phyloP scores from a whole-genome alignment of 2,329 filamentous ascomycete species.

The Corniculantispora saksenae region DNA sequence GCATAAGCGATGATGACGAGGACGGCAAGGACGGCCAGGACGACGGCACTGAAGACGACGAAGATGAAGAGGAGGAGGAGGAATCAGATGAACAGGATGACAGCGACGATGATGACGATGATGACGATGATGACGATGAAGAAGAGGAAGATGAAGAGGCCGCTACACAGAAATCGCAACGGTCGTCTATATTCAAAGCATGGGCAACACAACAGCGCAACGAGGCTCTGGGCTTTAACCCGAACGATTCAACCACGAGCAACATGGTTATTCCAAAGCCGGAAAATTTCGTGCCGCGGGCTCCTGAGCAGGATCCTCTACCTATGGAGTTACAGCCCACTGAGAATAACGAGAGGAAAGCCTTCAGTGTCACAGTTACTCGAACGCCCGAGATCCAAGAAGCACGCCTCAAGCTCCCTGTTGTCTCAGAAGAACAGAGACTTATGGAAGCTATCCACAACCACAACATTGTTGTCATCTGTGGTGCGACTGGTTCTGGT shows the following conservation, averaged over 20 bases:
- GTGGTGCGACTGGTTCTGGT: conserved; percentile 92
- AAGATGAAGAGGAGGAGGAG: conserved; percentile 30
- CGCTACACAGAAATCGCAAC: conserved; percentile 33
- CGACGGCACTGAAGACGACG: conserved; percentile 28
- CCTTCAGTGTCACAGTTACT: conserved; percentile 71
- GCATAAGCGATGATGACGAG: conserved; percentile 56
- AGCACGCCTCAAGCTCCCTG: conserved; percentile 76
- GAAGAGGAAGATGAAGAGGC: conserved; percentile 34
- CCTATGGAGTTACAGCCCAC: conserved; percentile 66
- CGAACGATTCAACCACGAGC: conserved; percentile 44
- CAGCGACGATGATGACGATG: conserved; percentile 32
- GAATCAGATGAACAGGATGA: conserved; percentile 30
- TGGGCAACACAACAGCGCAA: conserved; percentile 91
- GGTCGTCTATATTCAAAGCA: conserved; percentile 76
- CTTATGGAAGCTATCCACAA: conserved; percentile 98
- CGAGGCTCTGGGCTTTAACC: conserved; percentile 69
- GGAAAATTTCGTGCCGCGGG: conserved; percentile 66
- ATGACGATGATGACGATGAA: conserved; percentile 35
- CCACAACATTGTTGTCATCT: conserved; percentile 85
- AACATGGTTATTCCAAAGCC: conserved; percentile 55
- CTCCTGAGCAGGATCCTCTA: conserved; percentile 69
- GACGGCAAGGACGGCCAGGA: conserved; percentile 27
- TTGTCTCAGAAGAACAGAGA: conserved; percentile 92
- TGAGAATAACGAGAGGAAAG: conserved; percentile 64
- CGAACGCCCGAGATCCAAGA: conserved; percentile 75